These are phyloP conservation scores for Fabrea salina DNA, from an alignment of 169 alveolate genomes.

Conservation along the genomic window DNA sequence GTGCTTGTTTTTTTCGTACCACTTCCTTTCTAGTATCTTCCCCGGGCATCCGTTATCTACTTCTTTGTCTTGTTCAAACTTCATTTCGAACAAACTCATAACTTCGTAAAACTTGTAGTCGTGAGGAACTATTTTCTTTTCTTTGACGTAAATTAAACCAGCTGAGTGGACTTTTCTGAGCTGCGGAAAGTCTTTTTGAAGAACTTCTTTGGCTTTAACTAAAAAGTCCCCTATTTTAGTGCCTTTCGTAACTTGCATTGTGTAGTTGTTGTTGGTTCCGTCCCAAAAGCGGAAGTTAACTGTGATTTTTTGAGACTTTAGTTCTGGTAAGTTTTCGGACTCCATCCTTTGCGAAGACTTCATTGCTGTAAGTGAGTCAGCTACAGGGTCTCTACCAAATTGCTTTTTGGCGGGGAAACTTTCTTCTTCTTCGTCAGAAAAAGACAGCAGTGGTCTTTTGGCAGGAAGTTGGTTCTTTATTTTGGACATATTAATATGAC, in stretches of 20 bases:
- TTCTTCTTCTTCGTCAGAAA: too few species aligned
- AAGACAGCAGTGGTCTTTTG: too few species aligned
- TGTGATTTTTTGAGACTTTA: not conserved
- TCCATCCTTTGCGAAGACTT: too few species aligned
- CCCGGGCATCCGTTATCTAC: not conserved
- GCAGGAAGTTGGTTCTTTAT: too few species aligned
- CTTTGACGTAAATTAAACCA: slow-evolving; percentile 63
- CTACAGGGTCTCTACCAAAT: too few species aligned
- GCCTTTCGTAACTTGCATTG: not conserved
- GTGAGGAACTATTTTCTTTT: slow-evolving; percentile 70
- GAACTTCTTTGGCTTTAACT: not conserved
- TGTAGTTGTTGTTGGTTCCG: not conserved
- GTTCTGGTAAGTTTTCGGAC: too few species aligned
- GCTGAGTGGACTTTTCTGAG: not conserved
- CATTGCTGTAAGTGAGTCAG: too few species aligned
- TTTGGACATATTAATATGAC: too few species aligned
- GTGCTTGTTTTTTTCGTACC: slow-evolving; percentile 75
- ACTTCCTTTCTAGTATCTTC: slow-evolving; percentile 62
- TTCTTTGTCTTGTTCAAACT: not conserved
- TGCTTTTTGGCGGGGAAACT: too few species aligned
- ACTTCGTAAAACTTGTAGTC: slow-evolving; percentile 56
- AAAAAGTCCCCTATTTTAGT: not conserved
- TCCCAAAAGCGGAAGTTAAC: not conserved
- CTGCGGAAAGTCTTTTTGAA: not conserved
- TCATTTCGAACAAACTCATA: slow-evolving; percentile 18